Evolutionary conservation across 176 grass and related monocot genomes (phyloP).

Genomic region (Chrysopogon serrulatus): DNA sequence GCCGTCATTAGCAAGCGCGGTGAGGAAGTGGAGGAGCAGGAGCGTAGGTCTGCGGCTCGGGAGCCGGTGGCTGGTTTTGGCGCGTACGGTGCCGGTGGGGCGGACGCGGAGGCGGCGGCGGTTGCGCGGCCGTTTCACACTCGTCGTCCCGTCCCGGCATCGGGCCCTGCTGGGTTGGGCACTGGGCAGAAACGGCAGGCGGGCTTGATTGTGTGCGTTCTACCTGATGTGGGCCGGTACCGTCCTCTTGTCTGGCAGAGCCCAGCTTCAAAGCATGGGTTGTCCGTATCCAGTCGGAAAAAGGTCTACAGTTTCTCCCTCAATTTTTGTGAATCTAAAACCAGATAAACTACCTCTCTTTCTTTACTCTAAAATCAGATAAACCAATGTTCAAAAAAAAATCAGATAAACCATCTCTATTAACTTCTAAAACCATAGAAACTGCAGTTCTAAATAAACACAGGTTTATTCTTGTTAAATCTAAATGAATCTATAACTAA

Average conservation of each 20-base stretch:
- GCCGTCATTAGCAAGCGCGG: not conserved
- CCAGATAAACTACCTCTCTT: too few relatives aligned
- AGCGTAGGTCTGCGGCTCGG: not conserved
- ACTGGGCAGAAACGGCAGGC: not conserved
- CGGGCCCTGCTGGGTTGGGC: not conserved
- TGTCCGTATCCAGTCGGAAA: too few relatives aligned
- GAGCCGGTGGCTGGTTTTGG: conserved; percentile 13
- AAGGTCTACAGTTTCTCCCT: too few relatives aligned
- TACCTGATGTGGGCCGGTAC: not conserved
- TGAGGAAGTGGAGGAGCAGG: not conserved
- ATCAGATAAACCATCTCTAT: too few relatives aligned
- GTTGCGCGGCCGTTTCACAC: not conserved
- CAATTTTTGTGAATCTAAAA: too few relatives aligned
- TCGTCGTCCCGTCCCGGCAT: not conserved
- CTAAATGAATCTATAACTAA: too few relatives aligned
- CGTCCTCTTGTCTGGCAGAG: not conserved
- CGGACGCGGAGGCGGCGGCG: conserved; percentile 6
- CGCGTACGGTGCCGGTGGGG: not conserved
- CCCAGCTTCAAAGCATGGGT: not conserved
- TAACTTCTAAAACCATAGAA: too few relatives aligned
- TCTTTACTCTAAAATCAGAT: too few relatives aligned
- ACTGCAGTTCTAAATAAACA: too few relatives aligned
- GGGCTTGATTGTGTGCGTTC: not conserved
- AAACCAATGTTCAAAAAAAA: too few relatives aligned
- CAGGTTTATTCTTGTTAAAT: too few relatives aligned